These are phyloP conservation scores for Scedosporium minutisporum DNA, from an alignment of 2,329 filamentous ascomycete species.

Conservation along the genomic window DNA sequence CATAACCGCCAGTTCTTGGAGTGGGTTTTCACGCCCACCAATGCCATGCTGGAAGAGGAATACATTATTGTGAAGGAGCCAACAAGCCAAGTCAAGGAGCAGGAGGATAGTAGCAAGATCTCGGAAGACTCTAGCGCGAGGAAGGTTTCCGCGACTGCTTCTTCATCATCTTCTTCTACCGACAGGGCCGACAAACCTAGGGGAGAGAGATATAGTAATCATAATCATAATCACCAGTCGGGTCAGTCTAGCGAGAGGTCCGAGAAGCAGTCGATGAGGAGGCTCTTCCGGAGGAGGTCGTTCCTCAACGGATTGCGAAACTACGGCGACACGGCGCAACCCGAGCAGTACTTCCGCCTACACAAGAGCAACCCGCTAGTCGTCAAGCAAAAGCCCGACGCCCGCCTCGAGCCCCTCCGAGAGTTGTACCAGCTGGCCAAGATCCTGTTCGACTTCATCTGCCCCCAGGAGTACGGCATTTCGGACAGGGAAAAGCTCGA, in stretches of 20 bases:
- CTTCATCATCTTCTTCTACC: neutral
- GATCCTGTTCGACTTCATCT: constrained; percentile 95
- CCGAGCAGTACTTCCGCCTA: constrained; percentile 79
- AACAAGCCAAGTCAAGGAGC: constrained; percentile 20
- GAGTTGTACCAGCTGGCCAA: constrained; percentile 92
- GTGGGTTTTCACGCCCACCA: constrained; percentile 90
- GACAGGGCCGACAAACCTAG: neutral
- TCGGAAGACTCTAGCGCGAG: constrained; percentile 27
- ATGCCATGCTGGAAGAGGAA: constrained; percentile 66
- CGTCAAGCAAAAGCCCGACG: constrained; percentile 67
- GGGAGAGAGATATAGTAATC: constrained; percentile 13
- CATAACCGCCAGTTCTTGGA: constrained; percentile 95
- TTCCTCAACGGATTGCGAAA: constrained; percentile 46
- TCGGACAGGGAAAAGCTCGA: constrained; percentile 95
- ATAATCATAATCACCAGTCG: constrained; percentile 14
- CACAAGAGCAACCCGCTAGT: constrained; percentile 67
- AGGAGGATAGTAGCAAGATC: constrained; percentile 26
- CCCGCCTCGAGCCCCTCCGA: constrained; percentile 75
- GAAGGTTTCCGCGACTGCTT: neutral
- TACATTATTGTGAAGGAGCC: constrained; percentile 35
- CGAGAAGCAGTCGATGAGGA: constrained; percentile 22
- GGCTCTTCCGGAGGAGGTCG: constrained; percentile 51
- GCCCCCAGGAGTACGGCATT: constrained; percentile 96
- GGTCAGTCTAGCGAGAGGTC: neutral
- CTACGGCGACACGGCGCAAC: constrained; percentile 43